A percentile compares a stretch with the other conserved stretches of the same genome.
These are phyloP conservation scores for Botrytis fragariae DNA, from an alignment of 2,329 filamentous ascomycete species.

Conservation along the genomic window DNA sequence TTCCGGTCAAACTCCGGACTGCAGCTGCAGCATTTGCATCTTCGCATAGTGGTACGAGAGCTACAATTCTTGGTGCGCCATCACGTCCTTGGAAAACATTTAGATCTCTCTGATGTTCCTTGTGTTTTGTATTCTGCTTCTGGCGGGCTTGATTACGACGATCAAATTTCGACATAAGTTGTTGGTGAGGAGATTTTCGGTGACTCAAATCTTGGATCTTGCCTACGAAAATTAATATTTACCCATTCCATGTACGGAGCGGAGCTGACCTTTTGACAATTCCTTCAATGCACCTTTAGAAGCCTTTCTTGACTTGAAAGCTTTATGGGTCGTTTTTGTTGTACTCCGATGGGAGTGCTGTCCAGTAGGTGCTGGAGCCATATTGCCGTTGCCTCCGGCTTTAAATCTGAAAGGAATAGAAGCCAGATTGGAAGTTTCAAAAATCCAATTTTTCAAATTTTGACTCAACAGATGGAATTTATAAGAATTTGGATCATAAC, in stretches of 20 bases:
- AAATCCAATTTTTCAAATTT: constrained; percentile 7
- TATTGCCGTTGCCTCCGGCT: constrained; percentile 64
- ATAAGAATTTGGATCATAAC: constrained; percentile 5
- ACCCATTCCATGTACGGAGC: constrained; percentile 15
- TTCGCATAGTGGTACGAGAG: constrained; percentile 77
- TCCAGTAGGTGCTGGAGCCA: constrained; percentile 65
- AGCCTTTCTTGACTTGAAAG: constrained; percentile 88
- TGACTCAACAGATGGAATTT: background rate
- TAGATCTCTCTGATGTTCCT: constrained; percentile 74
- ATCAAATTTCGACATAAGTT: constrained; percentile 96
- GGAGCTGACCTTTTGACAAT: constrained; percentile 68
- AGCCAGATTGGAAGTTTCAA: constrained; percentile 51
- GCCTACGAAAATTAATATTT: constrained; percentile 49
- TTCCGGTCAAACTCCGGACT: constrained; percentile 69
- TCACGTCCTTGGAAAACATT: constrained; percentile 83
- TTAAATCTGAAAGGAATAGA: constrained; percentile 86
- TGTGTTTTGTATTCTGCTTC: constrained; percentile 77
- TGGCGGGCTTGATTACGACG: constrained; percentile 94
- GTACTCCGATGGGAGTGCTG: constrained; percentile 88
- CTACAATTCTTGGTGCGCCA: constrained; percentile 83
- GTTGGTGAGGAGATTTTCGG: constrained; percentile 89
- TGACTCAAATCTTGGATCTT: constrained; percentile 72
- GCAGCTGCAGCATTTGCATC: constrained; percentile 67
- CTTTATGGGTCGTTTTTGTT: constrained; percentile 83
- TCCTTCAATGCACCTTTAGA: constrained; percentile 87